Percentiles rank a stretch among this genome's conserved stretches.
Evolutionary conservation across 108 stramenopile genomes (phyloP).

Genomic region (Cyclostephanos tholiformis): DNA sequence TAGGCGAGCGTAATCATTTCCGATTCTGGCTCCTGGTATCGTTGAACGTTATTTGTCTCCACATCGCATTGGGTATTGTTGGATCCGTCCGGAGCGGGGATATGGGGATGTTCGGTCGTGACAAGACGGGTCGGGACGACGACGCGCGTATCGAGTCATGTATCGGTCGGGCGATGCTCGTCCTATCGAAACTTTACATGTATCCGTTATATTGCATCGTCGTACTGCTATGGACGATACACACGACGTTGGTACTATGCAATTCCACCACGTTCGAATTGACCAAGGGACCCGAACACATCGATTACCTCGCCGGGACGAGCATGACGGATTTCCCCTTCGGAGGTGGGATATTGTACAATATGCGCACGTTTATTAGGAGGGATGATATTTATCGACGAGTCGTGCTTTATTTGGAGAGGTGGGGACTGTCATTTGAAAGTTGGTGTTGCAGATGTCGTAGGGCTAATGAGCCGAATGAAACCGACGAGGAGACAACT

Average conservation of each 20-base stretch:
- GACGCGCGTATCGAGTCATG: not conserved
- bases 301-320: conserved; percentile 73
- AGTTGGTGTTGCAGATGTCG: not conserved
- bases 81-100: conserved; percentile 19
- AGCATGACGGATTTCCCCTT: conserved; percentile 66
- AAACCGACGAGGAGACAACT: not conserved
- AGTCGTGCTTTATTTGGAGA: too few relatives aligned
- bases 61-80: conserved; percentile 37
- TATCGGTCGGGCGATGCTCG: conserved; percentile 14
- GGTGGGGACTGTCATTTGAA: not conserved
- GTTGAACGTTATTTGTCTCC: conserved; percentile 52
- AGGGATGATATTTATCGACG: conserved; percentile 46
- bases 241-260: conserved; percentile 52
- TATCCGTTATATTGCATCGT: conserved; percentile 49
- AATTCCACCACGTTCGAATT: conserved; percentile 78
- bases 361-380: conserved; percentile 55
- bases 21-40: conserved; percentile 83
- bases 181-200: conserved; percentile 55
- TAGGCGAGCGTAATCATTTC: conserved; percentile 91
- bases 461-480: not conserved
- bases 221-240: conserved; percentile 40
- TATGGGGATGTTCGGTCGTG: conserved; percentile 3
- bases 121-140: not conserved
- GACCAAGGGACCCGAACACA: conserved; percentile 48
- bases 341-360: conserved; percentile 47